These are phyloP conservation scores for Amanita pseudoporphyria DNA, from an alignment of 768 basidiomycete species.

Conservation along the genomic window DNA sequence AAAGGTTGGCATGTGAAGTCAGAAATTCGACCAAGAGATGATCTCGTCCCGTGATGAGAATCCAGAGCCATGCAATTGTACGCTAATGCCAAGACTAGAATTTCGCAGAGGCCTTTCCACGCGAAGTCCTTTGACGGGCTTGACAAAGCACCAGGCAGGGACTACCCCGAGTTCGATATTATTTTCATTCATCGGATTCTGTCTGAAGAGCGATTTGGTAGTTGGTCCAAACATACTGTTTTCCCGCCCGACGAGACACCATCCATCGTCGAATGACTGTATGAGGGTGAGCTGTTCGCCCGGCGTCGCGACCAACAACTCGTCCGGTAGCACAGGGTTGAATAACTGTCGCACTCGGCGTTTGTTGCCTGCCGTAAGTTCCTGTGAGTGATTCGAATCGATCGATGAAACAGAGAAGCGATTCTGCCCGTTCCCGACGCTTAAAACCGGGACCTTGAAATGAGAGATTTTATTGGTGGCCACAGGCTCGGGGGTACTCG, in stretches of 20 bases:
- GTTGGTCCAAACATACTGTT: slow-evolving; percentile 19
- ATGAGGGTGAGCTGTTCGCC: slow-evolving; percentile 58
- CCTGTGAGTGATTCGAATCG: slow-evolving; percentile 15
- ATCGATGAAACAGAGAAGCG: slow-evolving; percentile 32
- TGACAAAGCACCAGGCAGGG: slow-evolving; percentile 71
- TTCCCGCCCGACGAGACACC: slow-evolving; percentile 65
- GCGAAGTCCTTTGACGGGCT: slow-evolving; percentile 47
- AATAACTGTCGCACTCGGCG: slow-evolving; percentile 60
- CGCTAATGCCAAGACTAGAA: slow-evolving; percentile 52
- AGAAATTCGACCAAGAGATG: slow-evolving; percentile 70
- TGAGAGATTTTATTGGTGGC: neutral
- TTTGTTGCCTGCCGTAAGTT: slow-evolving; percentile 22
- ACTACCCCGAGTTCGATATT: slow-evolving; percentile 62
- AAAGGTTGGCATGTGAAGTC: slow-evolving; percentile 4
- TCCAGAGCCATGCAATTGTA: slow-evolving; percentile 36
- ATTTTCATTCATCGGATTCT: slow-evolving; percentile 17
- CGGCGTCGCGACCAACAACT: slow-evolving; percentile 41
- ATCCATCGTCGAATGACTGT: slow-evolving; percentile 68
- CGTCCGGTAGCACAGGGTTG: slow-evolving; percentile 64
- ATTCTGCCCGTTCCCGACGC: slow-evolving; percentile 20
- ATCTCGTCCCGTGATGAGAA: slow-evolving; percentile 36
- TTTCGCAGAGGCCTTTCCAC: slow-evolving; percentile 58
- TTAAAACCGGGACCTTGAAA: slow-evolving; percentile 15
- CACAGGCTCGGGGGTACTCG: neutral
- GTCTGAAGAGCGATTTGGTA: slow-evolving; percentile 32